Conservation (phyloP, 768 basidiomycete species). For the Tulasnella calospora region DNA sequence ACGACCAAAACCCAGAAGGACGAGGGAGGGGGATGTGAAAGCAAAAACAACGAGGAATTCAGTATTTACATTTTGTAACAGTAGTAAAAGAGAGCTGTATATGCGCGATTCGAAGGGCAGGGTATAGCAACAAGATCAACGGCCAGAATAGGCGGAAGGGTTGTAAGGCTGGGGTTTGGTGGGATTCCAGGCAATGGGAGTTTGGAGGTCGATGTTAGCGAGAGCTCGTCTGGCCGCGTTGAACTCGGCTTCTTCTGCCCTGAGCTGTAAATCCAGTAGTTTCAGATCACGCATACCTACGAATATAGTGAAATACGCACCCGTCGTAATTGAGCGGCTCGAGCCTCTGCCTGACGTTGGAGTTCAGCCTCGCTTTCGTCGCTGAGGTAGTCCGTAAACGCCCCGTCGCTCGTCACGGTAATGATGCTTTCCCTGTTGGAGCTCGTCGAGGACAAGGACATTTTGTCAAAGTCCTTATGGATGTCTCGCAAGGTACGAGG, state of each 20-base stretch:
- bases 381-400: conserved; percentile 69
- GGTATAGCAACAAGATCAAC: conserved; percentile 11
- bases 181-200: conserved; percentile 21
- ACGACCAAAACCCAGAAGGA: neutral
- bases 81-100: neutral
- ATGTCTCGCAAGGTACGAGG: conserved; percentile 9
- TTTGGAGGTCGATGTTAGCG: conserved; percentile 15
- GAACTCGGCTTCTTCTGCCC: conserved; percentile 26
- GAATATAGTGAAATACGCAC: neutral
- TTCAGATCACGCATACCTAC: neutral
- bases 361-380: conserved; percentile 80
- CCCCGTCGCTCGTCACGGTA: conserved; percentile 79
- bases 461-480: conserved; percentile 3
- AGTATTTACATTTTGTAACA: conserved; percentile 14
- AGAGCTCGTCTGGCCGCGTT: conserved; percentile 24
- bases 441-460: conserved; percentile 17
- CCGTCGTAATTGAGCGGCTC: conserved; percentile 55
- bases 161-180: conserved; percentile 20
- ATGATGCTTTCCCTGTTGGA: conserved; percentile 27
- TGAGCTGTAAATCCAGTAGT: neutral
- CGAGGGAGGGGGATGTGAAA: neutral
- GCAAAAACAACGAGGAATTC: neutral
- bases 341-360: conserved; percentile 77
- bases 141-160: conserved; percentile 21
- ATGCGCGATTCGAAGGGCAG: neutral